Base-by-base conservation (phyloP, 352 stramenopile genomes). In the Globisporangium polare region DNA sequence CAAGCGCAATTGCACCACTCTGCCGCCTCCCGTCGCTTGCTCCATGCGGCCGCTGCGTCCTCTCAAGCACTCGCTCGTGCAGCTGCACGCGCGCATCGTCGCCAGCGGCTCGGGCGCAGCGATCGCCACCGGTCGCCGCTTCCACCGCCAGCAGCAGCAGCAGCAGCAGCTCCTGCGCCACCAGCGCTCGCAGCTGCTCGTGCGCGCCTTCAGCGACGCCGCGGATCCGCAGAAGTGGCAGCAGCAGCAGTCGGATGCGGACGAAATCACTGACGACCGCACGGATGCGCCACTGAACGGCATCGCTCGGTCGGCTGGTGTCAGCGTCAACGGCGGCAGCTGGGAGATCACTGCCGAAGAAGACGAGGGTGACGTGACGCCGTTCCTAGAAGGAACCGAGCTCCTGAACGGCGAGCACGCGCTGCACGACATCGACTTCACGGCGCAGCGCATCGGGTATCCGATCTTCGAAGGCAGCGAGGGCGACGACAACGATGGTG, bases 371-470 rank as follows among this genome's bases (percentile, higher is more conserved):
- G 57, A 51, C 29, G 37, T 54, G 55, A 72, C 71, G 42, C 51
- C 67, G 15, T 68, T 71, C 18, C 31, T 65, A 4, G 67, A 68
- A 61, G 70, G 63, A 20, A 70, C 70, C 12, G 63, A 82, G 35
- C 62, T 76, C 29, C 29, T 84, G 47, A 56, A 69, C 12, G 68
- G 57, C 22, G 66, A 78, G 20, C 35, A 52, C 6, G 67, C 74
- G 27, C 56, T 68, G 22, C 62, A 72, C 52, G 83, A 92, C 67
- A 66, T 90, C 5, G 74, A 86, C 17, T 92, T 87, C 63, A 90
- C 77, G 18, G 72, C 82, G 37, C 80, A 84, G 41, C 83, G 86
- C 33, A 88, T 95, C 31, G 86, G 86, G 18, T 92, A 89, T 60
- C 78, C 83, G 20, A 73, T 84, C 22, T 73, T 78, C 50, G 77